These are phyloP conservation scores for Podospora pseudoanserina DNA, from an alignment of 495 filamentous ascomycete genomes.

Conservation along the genomic window DNA sequence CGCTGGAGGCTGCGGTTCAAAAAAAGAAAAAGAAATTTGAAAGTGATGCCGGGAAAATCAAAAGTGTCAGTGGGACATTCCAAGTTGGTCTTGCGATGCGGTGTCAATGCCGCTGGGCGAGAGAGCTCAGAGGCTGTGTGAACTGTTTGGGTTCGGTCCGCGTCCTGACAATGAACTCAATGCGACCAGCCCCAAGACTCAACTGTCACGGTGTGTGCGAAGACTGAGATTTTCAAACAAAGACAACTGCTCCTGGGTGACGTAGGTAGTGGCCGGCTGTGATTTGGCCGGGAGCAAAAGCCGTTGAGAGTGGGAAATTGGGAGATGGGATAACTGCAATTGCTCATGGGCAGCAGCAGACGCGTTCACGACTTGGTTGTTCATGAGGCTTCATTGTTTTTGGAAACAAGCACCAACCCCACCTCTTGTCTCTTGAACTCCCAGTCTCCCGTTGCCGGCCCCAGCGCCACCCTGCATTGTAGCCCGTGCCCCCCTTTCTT, in stretches of 20 bases:
- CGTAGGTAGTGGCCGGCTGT: background rate
- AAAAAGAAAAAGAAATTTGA: background rate
- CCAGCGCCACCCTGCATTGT: background rate
- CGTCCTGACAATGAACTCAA: conserved; percentile 2
- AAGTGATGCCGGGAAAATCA: background rate
- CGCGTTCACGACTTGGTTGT: background rate
- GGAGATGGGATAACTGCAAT: background rate
- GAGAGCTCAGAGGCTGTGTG: background rate
- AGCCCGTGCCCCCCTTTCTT: background rate
- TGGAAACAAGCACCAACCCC: background rate
- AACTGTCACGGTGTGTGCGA: background rate
- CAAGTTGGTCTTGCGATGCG: background rate
- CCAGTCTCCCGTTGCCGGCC: background rate
- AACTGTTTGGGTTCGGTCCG: conserved; percentile 1
- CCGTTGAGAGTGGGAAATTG: background rate
- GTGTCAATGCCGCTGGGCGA: background rate
- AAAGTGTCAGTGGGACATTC: conserved; percentile 5
- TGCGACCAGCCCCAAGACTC: background rate
- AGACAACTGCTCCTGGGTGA: background rate
- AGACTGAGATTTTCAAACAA: conserved; percentile 2
- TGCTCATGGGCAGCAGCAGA: background rate
- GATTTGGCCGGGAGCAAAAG: background rate
- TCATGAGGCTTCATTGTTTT: background rate
- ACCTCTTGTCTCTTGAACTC: background rate
- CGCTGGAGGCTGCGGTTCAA: background rate